Base-by-base conservation (phyloP, 2,329 filamentous ascomycete species). In the Chaetomiaceae sp. region DNA sequence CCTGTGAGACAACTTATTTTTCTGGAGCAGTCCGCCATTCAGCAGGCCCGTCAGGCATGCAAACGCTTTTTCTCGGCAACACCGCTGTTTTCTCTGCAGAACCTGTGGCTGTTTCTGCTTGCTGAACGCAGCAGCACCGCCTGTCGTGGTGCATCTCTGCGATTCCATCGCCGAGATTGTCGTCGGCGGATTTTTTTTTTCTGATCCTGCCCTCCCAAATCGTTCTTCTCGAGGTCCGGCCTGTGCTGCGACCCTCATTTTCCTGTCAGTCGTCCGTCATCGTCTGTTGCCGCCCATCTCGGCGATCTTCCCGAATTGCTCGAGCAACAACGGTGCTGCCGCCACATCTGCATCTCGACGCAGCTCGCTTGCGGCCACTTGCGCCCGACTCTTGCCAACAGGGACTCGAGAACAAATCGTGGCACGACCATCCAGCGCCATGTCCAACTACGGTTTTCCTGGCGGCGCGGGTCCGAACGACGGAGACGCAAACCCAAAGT, bases 401-500 rank as follows among this genome's bases (percentile, higher is more conserved):
- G n/a, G n/a, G n/a, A n/a, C 17, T 23, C 30, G 9, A 30, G 21
- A 21, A 23, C 25, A 25, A 19, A 44, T 34, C 25, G 7, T 16
- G 17, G 35, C 30, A 30, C n/a, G 20, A 37, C 20, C 33, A 7
- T 27, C 17, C n/a, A n/a, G n/a, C n/a, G 42, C 52, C 52, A 62
- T 62, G 60, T 58, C 60, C 41, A 54, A 49, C 56, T 62, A 60
- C 58, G 56, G 51, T 48, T 34, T 58, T 55, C 54, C 54, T 31
- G 55, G 57, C 53, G 57, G 51, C 48, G 45, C 44, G 33, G 51
- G 44, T 35, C 42, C 57, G 19, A 50, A 44, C 44, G 61, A 60
- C 20, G 16, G 63, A 27, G 68, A 70, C 53, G 52, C 60, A 31
- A 64, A 65, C 53, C 58, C 61, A 37, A 65, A 66, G 44, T 60